phyloP scores from a whole-genome alignment of 441 rosid species.

The Aleurites moluccanus region DNA sequence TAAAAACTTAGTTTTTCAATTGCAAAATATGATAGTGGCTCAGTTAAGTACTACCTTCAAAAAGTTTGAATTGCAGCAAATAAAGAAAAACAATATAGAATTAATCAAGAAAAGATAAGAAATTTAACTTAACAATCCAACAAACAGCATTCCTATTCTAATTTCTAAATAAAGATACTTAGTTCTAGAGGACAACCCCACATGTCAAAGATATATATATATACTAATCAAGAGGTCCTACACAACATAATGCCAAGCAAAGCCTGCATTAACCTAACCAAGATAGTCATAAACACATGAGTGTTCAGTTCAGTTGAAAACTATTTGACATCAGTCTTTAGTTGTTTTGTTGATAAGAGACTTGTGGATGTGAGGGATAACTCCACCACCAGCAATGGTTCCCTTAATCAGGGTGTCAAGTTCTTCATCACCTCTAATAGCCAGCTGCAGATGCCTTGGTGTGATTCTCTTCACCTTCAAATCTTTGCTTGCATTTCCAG shows the following conservation, averaged over 20 bases:
- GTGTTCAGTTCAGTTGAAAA: background rate
- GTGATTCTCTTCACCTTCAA: slow-evolving; percentile 93
- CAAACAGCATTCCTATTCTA: slow-evolving; percentile 27
- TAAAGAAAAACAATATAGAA: too few relatives aligned
- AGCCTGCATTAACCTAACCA: slow-evolving; percentile 14
- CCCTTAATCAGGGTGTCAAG: slow-evolving; percentile 97
- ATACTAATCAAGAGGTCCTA: slow-evolving; percentile 23
- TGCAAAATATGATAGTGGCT: too few relatives aligned
- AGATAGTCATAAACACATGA: slow-evolving; percentile 7
- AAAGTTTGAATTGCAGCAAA: too few relatives aligned
- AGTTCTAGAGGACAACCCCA: slow-evolving; percentile 22
- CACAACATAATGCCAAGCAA: background rate
- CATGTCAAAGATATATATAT: slow-evolving; percentile 27
- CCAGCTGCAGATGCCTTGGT: slow-evolving; percentile 91
- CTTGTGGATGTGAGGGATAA: slow-evolving; percentile 95
- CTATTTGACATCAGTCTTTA: slow-evolving; percentile 43
- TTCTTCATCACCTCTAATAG: slow-evolving; percentile 93
- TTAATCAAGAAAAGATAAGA: background rate
- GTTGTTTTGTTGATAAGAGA: slow-evolving; percentile 85
- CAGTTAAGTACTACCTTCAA: too few relatives aligned
- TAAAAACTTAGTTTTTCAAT: too few relatives aligned
- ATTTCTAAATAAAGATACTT: slow-evolving; percentile 13
- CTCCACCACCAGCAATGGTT: slow-evolving; percentile 96
- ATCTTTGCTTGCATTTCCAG: slow-evolving; percentile 95
- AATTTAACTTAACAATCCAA: slow-evolving; percentile 12